Base-by-base conservation (phyloP, 75 land plant species). In the Ceratopteris richardii region DNA sequence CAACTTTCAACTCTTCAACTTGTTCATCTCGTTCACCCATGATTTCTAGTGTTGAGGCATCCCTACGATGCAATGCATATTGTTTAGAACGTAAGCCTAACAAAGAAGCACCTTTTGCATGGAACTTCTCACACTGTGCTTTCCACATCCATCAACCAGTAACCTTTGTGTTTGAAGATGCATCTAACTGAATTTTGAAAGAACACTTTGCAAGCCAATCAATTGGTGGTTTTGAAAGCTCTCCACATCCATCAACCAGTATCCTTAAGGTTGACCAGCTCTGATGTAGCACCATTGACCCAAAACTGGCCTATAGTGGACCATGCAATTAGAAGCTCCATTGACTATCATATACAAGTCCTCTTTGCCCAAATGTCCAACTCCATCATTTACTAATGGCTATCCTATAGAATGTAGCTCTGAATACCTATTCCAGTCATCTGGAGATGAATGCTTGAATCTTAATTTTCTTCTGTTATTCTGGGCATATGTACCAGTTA, bases 21-120 rank as follows among this genome's bases (percentile, higher is more conserved):
- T 94, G 84, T 64, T 94, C 98, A 75, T 90, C 98, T 36, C 96
- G 87, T 72, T 94, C 98, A 36, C 98, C 98, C 98, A 94, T 94
- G 30, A 94, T 82, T 71, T 94, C 98, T 52, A 90, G 59, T 21
- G 98, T 91, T 29, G 98, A 74, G 56, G 96, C 55, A 62, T 94
- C 96, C 29, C 98, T 71, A 39, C 83, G 72, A 29, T 91, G 94
- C 29, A 94, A 63, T n/a, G 91, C 80, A 66, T 94, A 96, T 30
- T 90, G 72, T 72, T 94, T 96, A 56, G 98, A 90, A 19, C 75
- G 65, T 64, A 93, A 42, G 24, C 98, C 81, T 59, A 90, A 96
- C 46, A 93, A 58, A 3, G 61, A 28, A 36, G 69, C 65, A 27
- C 80, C 81, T 58, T 89, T 96, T 48, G 64, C 58, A 12, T 76